Conservation (phyloP, 306 rosid genomes). For the Quercus suber region DNA sequence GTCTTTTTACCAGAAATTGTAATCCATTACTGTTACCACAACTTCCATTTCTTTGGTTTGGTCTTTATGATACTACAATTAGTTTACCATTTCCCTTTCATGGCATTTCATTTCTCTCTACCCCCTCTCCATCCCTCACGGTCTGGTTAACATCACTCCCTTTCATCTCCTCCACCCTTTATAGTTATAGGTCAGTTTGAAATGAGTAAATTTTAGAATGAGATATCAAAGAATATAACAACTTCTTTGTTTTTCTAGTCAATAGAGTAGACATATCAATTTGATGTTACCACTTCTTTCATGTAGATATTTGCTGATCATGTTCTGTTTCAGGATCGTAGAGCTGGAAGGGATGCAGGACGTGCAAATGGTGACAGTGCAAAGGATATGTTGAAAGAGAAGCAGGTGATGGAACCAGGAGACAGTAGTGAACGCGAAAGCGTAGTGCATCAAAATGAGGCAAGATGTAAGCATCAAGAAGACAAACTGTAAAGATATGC, state of each 20-base stretch:
- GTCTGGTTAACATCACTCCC: background rate
- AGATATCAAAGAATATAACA: background rate
- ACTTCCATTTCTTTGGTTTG: background rate
- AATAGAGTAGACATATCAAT: background rate
- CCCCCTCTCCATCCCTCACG: background rate
- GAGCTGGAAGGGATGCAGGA: constrained; percentile 36
- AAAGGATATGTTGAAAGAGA: constrained; percentile 37
- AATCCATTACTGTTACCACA: background rate
- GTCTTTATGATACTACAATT: background rate
- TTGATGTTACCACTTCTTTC: background rate
- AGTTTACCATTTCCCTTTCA: background rate
- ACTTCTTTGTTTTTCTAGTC: background rate
- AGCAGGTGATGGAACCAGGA: constrained; percentile 28
- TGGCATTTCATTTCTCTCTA: background rate
- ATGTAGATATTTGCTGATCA: background rate
- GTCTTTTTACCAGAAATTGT: background rate
- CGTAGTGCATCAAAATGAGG: constrained; percentile 20
- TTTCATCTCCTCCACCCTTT: background rate
- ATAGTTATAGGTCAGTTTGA: background rate
- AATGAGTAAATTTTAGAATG: background rate
- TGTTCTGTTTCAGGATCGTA: constrained; percentile 50
- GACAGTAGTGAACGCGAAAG: constrained; percentile 28
- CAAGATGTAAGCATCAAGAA: constrained; percentile 30
- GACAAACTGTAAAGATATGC: constrained; percentile 33
- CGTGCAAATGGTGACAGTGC: constrained; percentile 29